Base-by-base conservation (phyloP, 192 early-diverging fungal genomes). In the Tieghemiomyces parasiticus region DNA sequence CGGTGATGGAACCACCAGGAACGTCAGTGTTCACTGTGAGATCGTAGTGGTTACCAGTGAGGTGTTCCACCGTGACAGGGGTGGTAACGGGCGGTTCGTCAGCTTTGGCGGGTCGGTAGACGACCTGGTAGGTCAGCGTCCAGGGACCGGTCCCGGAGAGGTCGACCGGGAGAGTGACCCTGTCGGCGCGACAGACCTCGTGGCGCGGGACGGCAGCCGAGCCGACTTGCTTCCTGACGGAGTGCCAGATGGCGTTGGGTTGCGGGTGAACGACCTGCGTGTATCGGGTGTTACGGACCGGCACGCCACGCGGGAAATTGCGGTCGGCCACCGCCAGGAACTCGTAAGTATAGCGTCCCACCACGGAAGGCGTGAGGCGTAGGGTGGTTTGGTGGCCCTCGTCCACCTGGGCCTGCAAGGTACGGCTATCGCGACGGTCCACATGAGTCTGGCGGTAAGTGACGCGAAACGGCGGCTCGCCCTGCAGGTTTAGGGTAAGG, bases 111-210 rank as follows among this genome's bases (percentile, higher is more conserved):
- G 10, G 45, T 46, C 64, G 66, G 49, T 74, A 60, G 0, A 66
- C 63, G 3, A 74, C 45, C 30, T 62, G 59, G 63, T 71, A 74
- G 2, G 54, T 65, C 35, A 81, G 65, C 46, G 73, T 62, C 71
- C 70, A 83, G 4, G 79, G 77, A 1, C 61, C 74, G 35, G 72
- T 65, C 28, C 80, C 82, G 42, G 72, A 62, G 51, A 84, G 67
- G 2, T 55, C 46, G 54, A 84, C 67, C 1, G 72, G 73, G 4
- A 81, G 60, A 44, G 61, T 58, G 3, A 67, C 52, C 1, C 49
- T 47, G 25, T 74, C 63, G 53, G 63, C 72, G 38, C 55, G 46
- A 54, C 72, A 74, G 6, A 63, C 60, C 0, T 35, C 34, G 0
- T 58, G 13, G 0, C 66, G 58, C 19, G 64, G 34, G 30, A 46